A percentile compares a stretch with the other conserved stretches of the same genome.
Evolutionary conservation across 768 basidiomycete genomes (phyloP).

Genomic region (Saitozyma podzolica): DNA sequence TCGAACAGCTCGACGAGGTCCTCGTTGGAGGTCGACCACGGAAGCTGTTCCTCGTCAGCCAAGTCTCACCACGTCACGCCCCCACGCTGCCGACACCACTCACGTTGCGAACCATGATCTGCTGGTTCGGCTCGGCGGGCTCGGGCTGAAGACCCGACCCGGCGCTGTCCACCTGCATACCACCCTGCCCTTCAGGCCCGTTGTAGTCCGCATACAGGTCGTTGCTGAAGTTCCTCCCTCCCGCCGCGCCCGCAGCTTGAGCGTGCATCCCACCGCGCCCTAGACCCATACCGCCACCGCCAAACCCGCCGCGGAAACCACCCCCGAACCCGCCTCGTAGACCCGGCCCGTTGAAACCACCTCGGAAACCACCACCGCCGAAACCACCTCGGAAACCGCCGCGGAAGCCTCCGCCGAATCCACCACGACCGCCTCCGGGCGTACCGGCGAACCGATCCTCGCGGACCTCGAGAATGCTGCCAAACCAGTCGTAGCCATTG

Average conservation of each 20-base stretch:
- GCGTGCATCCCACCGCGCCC: constrained; percentile 53
- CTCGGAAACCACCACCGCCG: constrained; percentile 54
- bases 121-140: constrained; percentile 79
- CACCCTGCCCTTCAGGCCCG: constrained; percentile 66
- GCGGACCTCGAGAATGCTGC: constrained; percentile 89
- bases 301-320: constrained; percentile 51
- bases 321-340: constrained; percentile 61
- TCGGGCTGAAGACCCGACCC: constrained; percentile 43
- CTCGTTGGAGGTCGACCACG: constrained; percentile 99
- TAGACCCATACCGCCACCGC: constrained; percentile 58
- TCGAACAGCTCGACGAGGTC: constrained; percentile 97
- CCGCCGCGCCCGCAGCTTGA: constrained; percentile 62
- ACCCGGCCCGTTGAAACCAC: constrained; percentile 56
- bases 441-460: constrained; percentile 61
- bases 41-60: constrained; percentile 62
- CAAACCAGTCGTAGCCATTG: constrained; percentile 97
- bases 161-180: constrained; percentile 27
- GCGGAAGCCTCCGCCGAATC: constrained; percentile 44
- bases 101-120: constrained; percentile 98
- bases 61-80: neutral
- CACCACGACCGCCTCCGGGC: constrained; percentile 58
- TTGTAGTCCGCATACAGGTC: constrained; percentile 91
- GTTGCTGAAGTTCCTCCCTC: constrained; percentile 64
- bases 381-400: constrained; percentile 55
- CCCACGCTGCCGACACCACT: constrained; percentile 53